phyloP scores from a whole-genome alignment of 148 eudicot genomes.

The Chenopodium berlandieri region DNA sequence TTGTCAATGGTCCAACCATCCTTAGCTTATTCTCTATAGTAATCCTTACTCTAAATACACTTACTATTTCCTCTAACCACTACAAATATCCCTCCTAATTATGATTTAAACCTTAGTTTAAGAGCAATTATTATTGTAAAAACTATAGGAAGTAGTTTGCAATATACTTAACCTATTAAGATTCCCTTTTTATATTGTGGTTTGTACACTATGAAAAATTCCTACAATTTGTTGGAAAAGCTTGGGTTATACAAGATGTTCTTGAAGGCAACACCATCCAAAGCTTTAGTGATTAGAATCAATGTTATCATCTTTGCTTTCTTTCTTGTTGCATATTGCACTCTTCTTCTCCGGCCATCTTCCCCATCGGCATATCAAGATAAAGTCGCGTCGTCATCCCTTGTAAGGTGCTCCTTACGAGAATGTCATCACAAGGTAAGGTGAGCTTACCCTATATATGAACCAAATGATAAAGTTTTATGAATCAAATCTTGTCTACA shows the following conservation, averaged over 20 bases:
- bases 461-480: too few species aligned
- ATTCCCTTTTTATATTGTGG: background rate
- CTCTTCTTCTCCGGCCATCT: slow-evolving; percentile 56
- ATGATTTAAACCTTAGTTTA: background rate
- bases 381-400: slow-evolving; percentile 21
- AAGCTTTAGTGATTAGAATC: slow-evolving; percentile 65
- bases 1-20: slow-evolving; percentile 26
- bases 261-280: slow-evolving; percentile 57
- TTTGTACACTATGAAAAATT: slow-evolving; percentile 22
- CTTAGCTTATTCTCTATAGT: slow-evolving; percentile 11
- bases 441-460: slow-evolving; percentile 43
- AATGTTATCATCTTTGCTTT: slow-evolving; percentile 66
- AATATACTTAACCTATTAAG: slow-evolving; percentile 2
- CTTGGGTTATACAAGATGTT: slow-evolving; percentile 36
- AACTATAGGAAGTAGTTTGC: background rate
- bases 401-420: slow-evolving; percentile 58
- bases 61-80: slow-evolving; percentile 20
- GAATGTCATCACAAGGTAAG: slow-evolving; percentile 94
- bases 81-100: slow-evolving; percentile 8
- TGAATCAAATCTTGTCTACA: too few species aligned
- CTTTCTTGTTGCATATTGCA: slow-evolving; percentile 57
- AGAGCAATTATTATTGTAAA: background rate
- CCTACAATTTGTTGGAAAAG: slow-evolving; percentile 24
- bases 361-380: slow-evolving; percentile 42
- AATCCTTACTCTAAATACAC: slow-evolving; percentile 19